Conservation (phyloP, 2,329 filamentous ascomycete species). For the Neodidymelliopsis sp. region DNA sequence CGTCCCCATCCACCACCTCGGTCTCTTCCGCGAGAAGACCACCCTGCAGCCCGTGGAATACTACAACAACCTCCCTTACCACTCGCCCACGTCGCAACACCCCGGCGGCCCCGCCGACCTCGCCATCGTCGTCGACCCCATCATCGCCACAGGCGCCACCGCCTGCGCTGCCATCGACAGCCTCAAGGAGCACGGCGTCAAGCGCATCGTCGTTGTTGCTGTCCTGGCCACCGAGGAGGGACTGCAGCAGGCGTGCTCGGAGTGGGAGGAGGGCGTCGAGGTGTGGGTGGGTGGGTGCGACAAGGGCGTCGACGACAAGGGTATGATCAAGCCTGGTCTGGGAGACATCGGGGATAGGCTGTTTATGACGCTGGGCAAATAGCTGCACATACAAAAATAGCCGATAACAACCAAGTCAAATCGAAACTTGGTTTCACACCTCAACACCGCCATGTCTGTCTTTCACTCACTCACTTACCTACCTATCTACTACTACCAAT, state of each 20-base stretch:
- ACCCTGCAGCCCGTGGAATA: conserved; percentile 93
- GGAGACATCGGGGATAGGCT: conserved; percentile 91
- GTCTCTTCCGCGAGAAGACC: conserved; percentile 88
- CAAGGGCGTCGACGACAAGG: conserved; percentile 72
- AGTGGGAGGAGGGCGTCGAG: conserved; percentile 80
- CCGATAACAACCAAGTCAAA: not conserved
- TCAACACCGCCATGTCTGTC: too few relatives aligned
- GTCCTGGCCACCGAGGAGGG: conserved; percentile 78
- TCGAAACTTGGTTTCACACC: too few relatives aligned
- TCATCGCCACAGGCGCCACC: conserved; percentile 93
- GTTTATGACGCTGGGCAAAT: conserved; percentile 90
- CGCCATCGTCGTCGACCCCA: conserved; percentile 86
- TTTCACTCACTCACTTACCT: too few relatives aligned
- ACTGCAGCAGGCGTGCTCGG: conserved; percentile 72
- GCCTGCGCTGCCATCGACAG: conserved; percentile 89
- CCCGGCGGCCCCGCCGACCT: conserved; percentile 60
- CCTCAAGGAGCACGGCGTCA: conserved; percentile 89
- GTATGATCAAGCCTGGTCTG: conserved; percentile 90
- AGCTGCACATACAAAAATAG: not conserved
- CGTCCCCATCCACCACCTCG: conserved; percentile 89
- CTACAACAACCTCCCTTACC: conserved; percentile 94
- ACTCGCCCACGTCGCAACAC: conserved; percentile 59
- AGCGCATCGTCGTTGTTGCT: conserved; percentile 76
- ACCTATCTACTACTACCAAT: too few relatives aligned
- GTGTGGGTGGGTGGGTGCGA: conserved; percentile 88